phyloP scores from a whole-genome alignment of 192 early-diverging fungal genomes.

The Dissophora globulifera region DNA sequence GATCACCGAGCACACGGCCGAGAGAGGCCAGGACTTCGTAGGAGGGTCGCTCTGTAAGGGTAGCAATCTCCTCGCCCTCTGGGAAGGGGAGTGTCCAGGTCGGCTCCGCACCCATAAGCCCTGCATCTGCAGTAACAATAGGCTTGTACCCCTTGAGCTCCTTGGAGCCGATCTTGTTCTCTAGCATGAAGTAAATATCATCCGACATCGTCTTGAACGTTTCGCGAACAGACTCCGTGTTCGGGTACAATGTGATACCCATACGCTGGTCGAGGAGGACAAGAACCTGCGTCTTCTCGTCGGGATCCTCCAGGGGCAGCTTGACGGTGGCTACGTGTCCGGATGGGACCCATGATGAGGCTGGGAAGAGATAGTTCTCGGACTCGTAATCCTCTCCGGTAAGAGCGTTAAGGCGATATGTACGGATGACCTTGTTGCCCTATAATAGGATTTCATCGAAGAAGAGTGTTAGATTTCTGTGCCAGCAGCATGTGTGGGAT shows the following conservation, averaged over 20 bases:
- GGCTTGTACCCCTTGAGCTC: conserved; percentile 66
- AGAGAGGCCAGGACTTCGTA: conserved; percentile 83
- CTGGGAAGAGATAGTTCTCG: conserved; percentile 54
- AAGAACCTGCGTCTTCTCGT: conserved; percentile 67
- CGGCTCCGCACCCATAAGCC: conserved; percentile 54
- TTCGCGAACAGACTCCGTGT: conserved; percentile 59
- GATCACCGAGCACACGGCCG: conserved; percentile 93
- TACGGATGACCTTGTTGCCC: conserved; percentile 40
- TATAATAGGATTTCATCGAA: neutral
- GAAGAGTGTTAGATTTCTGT: neutral
- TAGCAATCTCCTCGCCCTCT: conserved; percentile 57
- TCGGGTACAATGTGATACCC: conserved; percentile 65
- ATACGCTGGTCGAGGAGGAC: conserved; percentile 61
- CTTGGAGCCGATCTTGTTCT: conserved; percentile 58
- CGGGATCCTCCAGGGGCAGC: conserved; percentile 72
- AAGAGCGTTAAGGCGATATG: conserved; percentile 72
- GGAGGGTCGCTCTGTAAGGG: conserved; percentile 56
- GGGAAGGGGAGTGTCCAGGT: conserved; percentile 70
- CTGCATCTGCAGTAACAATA: conserved; percentile 57
- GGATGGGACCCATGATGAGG: conserved; percentile 50
- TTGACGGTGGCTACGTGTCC: conserved; percentile 60
- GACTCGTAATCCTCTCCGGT: conserved; percentile 66
- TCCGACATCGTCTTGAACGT: conserved; percentile 67
- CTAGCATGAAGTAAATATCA: conserved; percentile 76
- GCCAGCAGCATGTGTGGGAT: neutral